phyloP scores from a whole-genome alignment of 2,329 filamentous ascomycete species.

The Colletotrichum musicola region DNA sequence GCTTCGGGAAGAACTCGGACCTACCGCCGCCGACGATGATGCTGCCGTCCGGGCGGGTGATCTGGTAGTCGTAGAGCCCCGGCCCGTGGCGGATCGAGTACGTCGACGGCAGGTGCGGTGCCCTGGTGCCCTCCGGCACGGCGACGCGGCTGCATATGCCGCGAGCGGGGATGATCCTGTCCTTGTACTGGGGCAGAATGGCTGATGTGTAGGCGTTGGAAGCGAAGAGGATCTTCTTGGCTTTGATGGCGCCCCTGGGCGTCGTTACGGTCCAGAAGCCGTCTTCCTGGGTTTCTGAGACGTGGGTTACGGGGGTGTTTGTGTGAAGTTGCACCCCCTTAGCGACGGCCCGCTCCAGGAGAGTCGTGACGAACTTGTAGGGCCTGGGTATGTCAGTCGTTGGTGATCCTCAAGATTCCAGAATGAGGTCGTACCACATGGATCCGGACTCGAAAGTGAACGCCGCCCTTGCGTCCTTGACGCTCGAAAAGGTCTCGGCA shows the following conservation, averaged over 20 bases:
- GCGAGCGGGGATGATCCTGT: slow-evolving; percentile 73
- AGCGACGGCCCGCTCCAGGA: slow-evolving; percentile 60
- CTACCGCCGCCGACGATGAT: slow-evolving; percentile 57
- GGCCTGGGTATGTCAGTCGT: slow-evolving; percentile 46
- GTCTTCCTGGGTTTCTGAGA: slow-evolving; percentile 38
- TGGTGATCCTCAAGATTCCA: background rate
- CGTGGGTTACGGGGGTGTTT: slow-evolving; percentile 37
- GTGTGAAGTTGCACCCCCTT: slow-evolving; percentile 38
- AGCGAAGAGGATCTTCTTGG: slow-evolving; percentile 70
- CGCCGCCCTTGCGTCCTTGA: slow-evolving; percentile 51
- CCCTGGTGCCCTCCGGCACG: slow-evolving; percentile 39
- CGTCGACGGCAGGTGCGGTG: slow-evolving; percentile 42
- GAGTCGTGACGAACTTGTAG: slow-evolving; percentile 68
- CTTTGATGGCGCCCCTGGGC: slow-evolving; percentile 63
- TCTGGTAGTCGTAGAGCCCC: slow-evolving; percentile 52
- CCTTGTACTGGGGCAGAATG: slow-evolving; percentile 68
- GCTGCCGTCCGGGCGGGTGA: slow-evolving; percentile 58
- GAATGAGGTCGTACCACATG: slow-evolving; percentile 51
- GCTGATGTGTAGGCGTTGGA: slow-evolving; percentile 77
- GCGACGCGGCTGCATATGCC: slow-evolving; percentile 55
- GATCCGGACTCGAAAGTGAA: slow-evolving; percentile 49
- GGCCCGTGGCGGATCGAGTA: slow-evolving; percentile 44
- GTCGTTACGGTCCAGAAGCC: slow-evolving; percentile 54
- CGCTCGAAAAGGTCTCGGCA: slow-evolving; percentile 50
- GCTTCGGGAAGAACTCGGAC: slow-evolving; percentile 32